Base-by-base conservation (phyloP, 805 yeast genomes). In the Isabelozyma heimii region DNA sequence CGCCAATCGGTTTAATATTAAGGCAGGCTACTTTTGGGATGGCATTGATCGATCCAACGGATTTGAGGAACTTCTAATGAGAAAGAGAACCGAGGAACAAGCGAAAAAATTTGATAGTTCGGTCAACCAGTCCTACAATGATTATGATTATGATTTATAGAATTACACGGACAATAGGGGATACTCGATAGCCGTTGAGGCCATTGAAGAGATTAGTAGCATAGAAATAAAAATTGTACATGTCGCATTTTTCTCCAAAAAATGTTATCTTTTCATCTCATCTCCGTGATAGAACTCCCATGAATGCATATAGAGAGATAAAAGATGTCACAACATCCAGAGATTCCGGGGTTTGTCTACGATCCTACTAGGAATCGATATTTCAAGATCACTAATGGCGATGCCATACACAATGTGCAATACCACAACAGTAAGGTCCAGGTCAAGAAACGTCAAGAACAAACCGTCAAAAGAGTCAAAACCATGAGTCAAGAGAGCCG, bases 41-140 rank as follows among this genome's bases (percentile, higher is more conserved):
- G 97, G 97, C 0, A 84, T 91, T 1, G 91, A 89, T 66, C 70
- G 98, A 50, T 83, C 95, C 0, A 91, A 86, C 61, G 97, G 97
- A 3, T 91, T 87, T 66, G 98, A 91, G 61, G 72, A 69, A 44
- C 71, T 77, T 47, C 78, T 87, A 75, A 75, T 87, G 53, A 73
- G 63, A 33, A 63, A 63, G 46, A 50, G 68, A 24, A 67, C 59
- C 30, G 70, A 69, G 40, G 44, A 37, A 64, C 42, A 73, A 12
- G 44, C 26, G 8, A 30, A 12, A 12, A 42, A 42, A 30, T 42
- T 14, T 17, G 26, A 14, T 30, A 24, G 12, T 27, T n/a, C 35
- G 3, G 37, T 42, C 15, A 42, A 42, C 15, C 37, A 42, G 37
- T 27, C 35, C 5, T 42, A 42, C 15, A 13, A 42, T 15, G 44